Percentiles rank a stretch among this genome's conserved stretches.
These are phyloP conservation scores for Fomitopsis pulvina DNA, from an alignment of 768 basidiomycete species.

Conservation along the genomic window DNA sequence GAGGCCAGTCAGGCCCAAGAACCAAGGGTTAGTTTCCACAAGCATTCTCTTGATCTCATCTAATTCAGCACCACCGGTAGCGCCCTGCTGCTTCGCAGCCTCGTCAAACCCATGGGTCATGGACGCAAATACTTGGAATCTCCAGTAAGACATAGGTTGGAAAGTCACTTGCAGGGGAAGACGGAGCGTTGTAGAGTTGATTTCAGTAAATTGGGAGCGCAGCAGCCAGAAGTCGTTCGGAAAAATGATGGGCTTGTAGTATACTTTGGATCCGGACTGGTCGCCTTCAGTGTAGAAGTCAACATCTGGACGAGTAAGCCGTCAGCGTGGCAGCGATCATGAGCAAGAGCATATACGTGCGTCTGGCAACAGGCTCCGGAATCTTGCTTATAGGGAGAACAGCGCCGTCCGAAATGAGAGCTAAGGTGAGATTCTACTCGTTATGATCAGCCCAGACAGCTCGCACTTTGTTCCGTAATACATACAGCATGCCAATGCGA, in stretches of 20 bases:
- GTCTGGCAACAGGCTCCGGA: conserved; percentile 52
- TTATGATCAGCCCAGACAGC: conserved; percentile 4
- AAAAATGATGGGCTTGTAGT: conserved; percentile 85
- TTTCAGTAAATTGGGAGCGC: conserved; percentile 71
- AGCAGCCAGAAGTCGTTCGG: conserved; percentile 96
- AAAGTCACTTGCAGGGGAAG: conserved; percentile 80
- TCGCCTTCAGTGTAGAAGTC: conserved; percentile 60
- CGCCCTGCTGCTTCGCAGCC: conserved; percentile 70
- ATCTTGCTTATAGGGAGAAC: conserved; percentile 47
- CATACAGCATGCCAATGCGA: conserved; percentile 80
- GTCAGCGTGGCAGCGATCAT: neutral
- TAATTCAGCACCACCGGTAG: conserved; percentile 58
- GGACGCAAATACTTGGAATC: conserved; percentile 81
- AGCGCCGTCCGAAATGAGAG: conserved; percentile 69
- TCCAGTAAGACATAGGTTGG: conserved; percentile 79
- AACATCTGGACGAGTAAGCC: conserved; percentile 41
- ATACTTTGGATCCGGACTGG: conserved; percentile 54
- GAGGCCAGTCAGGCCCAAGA: conserved; percentile 75
- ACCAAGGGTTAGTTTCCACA: conserved; percentile 81
- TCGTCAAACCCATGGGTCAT: conserved; percentile 87
- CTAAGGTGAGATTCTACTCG: conserved; percentile 77
- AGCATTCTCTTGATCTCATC: conserved; percentile 97
- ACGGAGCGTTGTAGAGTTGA: conserved; percentile 75
- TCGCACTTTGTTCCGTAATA: neutral
- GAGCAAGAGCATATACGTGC: conserved; percentile 36